Conservation (phyloP, 495 filamentous ascomycete species). For the Entonaema liquescens region DNA sequence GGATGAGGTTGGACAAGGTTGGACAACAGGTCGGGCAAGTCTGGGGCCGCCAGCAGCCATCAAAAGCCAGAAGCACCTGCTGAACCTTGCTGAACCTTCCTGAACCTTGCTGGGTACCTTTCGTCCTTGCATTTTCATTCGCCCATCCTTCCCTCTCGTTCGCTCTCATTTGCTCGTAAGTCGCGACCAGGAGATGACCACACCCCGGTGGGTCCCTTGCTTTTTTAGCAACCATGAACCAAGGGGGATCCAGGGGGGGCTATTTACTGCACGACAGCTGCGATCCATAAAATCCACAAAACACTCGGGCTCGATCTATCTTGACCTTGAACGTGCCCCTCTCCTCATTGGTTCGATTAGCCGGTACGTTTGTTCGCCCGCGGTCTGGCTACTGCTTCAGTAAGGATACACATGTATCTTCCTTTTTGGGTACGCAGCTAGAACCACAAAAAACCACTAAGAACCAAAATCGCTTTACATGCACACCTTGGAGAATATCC, state of each 20-base stretch:
- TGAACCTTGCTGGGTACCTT: slow-evolving; percentile 1
- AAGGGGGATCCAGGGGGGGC: slow-evolving; percentile 19
- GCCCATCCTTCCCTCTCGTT: background rate
- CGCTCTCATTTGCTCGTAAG: slow-evolving; percentile 25
- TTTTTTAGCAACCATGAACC: slow-evolving; percentile 24
- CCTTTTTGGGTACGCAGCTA: background rate
- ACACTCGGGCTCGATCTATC: slow-evolving; percentile 32
- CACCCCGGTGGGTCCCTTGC: slow-evolving; percentile 22
- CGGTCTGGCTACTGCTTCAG: slow-evolving; percentile 11
- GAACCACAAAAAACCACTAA: slow-evolving; percentile 18
- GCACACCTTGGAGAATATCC: slow-evolving; percentile 31
- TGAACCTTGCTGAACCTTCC: background rate
- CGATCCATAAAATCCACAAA: slow-evolving; percentile 29
- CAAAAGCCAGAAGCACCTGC: too few species aligned
- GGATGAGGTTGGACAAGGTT: slow-evolving; percentile 41
- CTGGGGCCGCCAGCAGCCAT: slow-evolving; percentile 42
- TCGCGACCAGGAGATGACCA: slow-evolving; percentile 30
- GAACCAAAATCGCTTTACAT: slow-evolving; percentile 25
- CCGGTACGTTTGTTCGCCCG: slow-evolving; percentile 30
- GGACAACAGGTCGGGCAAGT: slow-evolving; percentile 33
- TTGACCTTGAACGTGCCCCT: background rate
- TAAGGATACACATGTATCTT: slow-evolving; percentile 14
- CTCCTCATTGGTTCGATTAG: slow-evolving; percentile 29
- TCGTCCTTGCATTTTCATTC: background rate
- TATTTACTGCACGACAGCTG: slow-evolving; percentile 43